phyloP scores from a whole-genome alignment of 2,329 filamentous ascomycete species.

The Paraphoma sp. region DNA sequence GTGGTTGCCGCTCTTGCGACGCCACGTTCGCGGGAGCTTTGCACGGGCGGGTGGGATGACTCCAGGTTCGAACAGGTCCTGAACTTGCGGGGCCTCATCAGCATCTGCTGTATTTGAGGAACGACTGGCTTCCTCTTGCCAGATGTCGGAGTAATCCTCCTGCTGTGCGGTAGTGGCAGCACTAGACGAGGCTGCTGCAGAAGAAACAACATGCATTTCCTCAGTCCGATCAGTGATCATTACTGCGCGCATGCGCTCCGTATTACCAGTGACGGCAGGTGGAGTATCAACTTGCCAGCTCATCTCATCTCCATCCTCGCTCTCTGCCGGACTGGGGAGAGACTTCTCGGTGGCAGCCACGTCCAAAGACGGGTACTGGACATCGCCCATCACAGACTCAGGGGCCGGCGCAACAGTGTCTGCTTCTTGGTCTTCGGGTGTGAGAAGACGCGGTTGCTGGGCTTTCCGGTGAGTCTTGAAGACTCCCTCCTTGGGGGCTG shows the following conservation, averaged over 20 bases:
- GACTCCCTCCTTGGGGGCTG: constrained; percentile 23
- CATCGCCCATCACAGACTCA: constrained; percentile 18
- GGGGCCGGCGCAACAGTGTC: constrained; percentile 20
- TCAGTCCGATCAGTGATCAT: constrained; percentile 10
- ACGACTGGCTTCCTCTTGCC: constrained; percentile 57
- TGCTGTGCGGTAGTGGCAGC: not conserved
- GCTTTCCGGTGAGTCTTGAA: constrained; percentile 32
- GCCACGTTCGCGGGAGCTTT: constrained; percentile 53
- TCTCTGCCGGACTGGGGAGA: constrained; percentile 39
- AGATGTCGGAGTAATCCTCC: constrained; percentile 50
- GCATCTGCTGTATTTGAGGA: constrained; percentile 25
- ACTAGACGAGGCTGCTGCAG: not conserved
- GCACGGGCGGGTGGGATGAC: constrained; percentile 42
- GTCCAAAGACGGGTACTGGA: constrained; percentile 35
- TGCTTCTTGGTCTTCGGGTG: constrained; percentile 42
- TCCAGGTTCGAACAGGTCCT: constrained; percentile 45
- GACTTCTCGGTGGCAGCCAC: constrained; percentile 20
- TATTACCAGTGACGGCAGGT: constrained; percentile 3
- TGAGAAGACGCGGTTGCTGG: constrained; percentile 39
- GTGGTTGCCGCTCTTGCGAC: constrained; percentile 47
- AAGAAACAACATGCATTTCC: constrained; percentile 5
- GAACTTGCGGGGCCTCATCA: constrained; percentile 30
- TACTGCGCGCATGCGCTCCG: constrained; percentile 6
- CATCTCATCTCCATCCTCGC: constrained; percentile 44
- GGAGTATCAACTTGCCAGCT: constrained; percentile 39